phyloP scores from a whole-genome alignment of 2,329 filamentous ascomycete species.

The Phyllosticta citrichinensis region DNA sequence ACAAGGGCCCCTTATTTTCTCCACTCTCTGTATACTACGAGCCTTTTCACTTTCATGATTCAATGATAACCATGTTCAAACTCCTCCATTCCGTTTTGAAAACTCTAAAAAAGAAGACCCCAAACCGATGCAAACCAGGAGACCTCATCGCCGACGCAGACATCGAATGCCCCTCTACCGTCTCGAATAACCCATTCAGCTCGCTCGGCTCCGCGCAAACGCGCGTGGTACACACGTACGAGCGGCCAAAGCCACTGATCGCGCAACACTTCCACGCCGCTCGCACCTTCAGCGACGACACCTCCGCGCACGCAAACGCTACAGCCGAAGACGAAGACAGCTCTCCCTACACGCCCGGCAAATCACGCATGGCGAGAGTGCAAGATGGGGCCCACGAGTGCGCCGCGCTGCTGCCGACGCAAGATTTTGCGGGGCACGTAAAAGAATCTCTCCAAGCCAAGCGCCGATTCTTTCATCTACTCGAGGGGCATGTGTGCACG shows the following conservation, averaged over 20 bases:
- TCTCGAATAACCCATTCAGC: neutral
- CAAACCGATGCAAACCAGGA: neutral
- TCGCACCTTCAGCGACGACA: neutral
- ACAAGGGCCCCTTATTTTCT: no score
- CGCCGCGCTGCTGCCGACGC: neutral
- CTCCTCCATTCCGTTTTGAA: neutral
- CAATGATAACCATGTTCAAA: neutral
- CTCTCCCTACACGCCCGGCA: neutral
- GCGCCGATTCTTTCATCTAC: neutral
- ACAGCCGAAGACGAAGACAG: neutral
- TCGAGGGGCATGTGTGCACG: neutral
- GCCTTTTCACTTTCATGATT: no score
- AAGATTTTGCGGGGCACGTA: neutral
- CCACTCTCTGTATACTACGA: no score
- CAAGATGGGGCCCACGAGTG: neutral
- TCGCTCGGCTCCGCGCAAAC: neutral
- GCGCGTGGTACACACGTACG: neutral
- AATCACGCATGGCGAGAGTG: neutral
- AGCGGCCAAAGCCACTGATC: neutral
- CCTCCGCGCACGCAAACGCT: neutral
- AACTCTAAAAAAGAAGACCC: neutral
- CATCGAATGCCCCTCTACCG: neutral
- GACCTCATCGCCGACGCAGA: neutral
- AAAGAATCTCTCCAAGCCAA: neutral
- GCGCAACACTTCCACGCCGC: neutral